Evolutionary conservation across 345 rosid species (phyloP).

Genomic region (Aquilaria malaccensis): DNA sequence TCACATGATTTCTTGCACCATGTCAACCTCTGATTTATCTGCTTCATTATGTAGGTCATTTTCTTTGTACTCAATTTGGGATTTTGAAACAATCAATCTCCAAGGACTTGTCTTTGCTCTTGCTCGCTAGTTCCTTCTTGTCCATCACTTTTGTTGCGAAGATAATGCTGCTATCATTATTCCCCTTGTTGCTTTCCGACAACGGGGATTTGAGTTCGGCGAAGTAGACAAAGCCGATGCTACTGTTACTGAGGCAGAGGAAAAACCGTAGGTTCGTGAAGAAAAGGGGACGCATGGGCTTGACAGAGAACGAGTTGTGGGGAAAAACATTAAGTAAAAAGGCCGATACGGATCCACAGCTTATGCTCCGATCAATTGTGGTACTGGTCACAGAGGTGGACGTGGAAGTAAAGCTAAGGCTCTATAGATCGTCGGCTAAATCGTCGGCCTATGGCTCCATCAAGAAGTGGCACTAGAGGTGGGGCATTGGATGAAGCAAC

Average conservation of each 20-base stretch:
- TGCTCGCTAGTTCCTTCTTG: conserved; percentile 64
- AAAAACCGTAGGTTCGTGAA: conserved; percentile 76
- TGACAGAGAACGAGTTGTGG: conserved; percentile 55
- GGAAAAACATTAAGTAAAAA: conserved; percentile 48
- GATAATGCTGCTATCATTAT: conserved; percentile 1
- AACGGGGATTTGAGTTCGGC: conserved; percentile 50
- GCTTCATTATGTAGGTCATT: no score
- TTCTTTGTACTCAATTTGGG: no score
- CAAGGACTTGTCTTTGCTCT: conserved; percentile 32
- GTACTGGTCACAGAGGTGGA: conserved; percentile 34
- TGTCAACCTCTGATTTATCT: no score
- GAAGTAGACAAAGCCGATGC: conserved; percentile 86
- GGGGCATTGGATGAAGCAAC: no score
- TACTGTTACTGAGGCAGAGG: conserved; percentile 82
- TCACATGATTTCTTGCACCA: no score
- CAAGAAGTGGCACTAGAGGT: neutral
- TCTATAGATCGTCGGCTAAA: conserved; percentile 79
- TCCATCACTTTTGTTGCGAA: conserved; percentile 92
- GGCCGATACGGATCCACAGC: conserved; percentile 55
- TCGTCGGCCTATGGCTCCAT: conserved; percentile 77
- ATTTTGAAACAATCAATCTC: no score
- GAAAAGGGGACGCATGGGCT: conserved; percentile 31
- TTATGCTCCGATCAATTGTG: conserved; percentile 51
- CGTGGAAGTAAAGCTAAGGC: conserved; percentile 47
- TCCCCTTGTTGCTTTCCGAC: conserved; percentile 5